phyloP scores from a whole-genome alignment of 2,329 filamentous ascomycete genomes.

The Aotearoamyces nothofagi region DNA sequence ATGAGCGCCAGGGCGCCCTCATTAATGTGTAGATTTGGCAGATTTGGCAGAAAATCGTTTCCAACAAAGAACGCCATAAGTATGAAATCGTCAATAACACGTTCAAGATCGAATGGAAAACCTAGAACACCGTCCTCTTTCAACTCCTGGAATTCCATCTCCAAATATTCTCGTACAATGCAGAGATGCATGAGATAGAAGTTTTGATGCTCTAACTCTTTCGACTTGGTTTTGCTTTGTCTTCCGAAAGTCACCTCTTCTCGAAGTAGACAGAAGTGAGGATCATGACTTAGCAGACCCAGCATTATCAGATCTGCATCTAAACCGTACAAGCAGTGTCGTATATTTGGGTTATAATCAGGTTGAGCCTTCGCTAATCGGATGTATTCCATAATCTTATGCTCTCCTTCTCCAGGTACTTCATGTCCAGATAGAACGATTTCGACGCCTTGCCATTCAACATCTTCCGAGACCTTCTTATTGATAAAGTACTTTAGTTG shows the following conservation, averaged over 20 bases:
- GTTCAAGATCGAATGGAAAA: constrained; percentile 85
- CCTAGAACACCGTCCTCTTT: constrained; percentile 55
- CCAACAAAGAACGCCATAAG: constrained; percentile 99
- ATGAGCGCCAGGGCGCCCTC: constrained; percentile 93
- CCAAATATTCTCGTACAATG: constrained; percentile 92
- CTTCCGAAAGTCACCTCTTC: constrained; percentile 97
- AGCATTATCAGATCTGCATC: constrained; percentile 99
- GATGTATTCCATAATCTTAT: constrained; percentile 99
- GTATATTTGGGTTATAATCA: constrained; percentile 80
- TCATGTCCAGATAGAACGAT: constrained; percentile 95
- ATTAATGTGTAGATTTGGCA: constrained; percentile 94
- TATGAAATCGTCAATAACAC: constrained; percentile 97
- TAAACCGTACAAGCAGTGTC: constrained; percentile 92
- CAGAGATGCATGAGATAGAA: constrained; percentile 96
- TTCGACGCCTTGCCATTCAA: constrained; percentile 94
- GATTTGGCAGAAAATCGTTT: constrained; percentile 95
- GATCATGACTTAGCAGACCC: constrained; percentile 90
- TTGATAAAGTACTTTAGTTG: constrained; percentile 98
- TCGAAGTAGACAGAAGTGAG: constrained; percentile 91
- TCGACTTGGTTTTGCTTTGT: constrained; percentile 73
- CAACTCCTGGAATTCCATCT: constrained; percentile 91
- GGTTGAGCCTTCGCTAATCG: constrained; percentile 92
- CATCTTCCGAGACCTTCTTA: constrained; percentile 95
- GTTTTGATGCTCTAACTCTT: constrained; percentile 96
- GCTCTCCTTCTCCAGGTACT: constrained; percentile 93